Evolutionary conservation across 2,329 filamentous ascomycete species (phyloP).

Genomic region (Emericellopsis atlantica): DNA sequence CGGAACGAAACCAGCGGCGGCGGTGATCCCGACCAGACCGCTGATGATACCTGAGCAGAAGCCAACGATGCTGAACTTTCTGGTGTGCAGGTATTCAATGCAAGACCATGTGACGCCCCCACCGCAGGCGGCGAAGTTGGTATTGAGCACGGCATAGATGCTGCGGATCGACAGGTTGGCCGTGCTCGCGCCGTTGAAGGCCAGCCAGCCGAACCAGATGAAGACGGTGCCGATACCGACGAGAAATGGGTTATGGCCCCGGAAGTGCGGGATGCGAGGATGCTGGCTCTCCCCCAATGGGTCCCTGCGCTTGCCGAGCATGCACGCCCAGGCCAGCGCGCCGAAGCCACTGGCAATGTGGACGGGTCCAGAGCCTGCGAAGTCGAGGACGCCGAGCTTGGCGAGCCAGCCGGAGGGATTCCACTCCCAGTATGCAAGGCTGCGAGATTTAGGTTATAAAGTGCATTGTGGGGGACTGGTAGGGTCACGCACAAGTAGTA

Average conservation of each 20-base stretch:
- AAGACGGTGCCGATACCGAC: constrained; percentile 51
- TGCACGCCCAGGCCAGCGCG: constrained; percentile 48
- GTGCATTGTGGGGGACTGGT: neutral
- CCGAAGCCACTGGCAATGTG: constrained; percentile 50
- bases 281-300: constrained; percentile 32
- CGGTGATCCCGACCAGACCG: constrained; percentile 44
- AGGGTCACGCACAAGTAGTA: constrained; percentile 28
- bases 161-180: constrained; percentile 35
- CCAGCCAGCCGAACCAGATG: constrained; percentile 51
- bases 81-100: constrained; percentile 37
- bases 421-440: constrained; percentile 54
- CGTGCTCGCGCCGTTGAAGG: constrained; percentile 36
- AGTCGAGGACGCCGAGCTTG: constrained; percentile 45
- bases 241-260: constrained; percentile 49
- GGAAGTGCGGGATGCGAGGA: constrained; percentile 16
- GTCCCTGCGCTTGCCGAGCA: constrained; percentile 44
- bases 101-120: constrained; percentile 39
- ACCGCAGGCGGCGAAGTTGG: constrained; percentile 40
- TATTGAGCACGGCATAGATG: constrained; percentile 43
- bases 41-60: constrained; percentile 36
- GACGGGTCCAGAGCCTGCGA: constrained; percentile 49
- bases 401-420: constrained; percentile 51
- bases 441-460: neutral
- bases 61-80: constrained; percentile 23
- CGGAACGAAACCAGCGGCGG: constrained; percentile 39